phyloP scores from a whole-genome alignment of 2,329 filamentous ascomycete genomes.

The Berkeleyomyces basicola region DNA sequence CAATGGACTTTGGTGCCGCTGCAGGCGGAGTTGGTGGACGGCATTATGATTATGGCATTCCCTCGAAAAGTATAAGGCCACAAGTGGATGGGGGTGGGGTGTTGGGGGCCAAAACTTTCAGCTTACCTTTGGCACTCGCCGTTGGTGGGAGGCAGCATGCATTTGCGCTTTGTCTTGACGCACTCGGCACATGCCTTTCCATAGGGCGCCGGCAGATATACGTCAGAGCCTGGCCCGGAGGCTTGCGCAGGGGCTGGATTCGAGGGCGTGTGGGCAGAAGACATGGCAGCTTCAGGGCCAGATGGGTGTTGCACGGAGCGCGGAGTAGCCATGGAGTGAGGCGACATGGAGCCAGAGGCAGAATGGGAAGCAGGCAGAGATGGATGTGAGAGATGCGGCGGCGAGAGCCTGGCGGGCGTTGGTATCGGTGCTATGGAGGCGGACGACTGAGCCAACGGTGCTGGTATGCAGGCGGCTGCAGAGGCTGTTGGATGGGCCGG shows the following conservation, averaged over 20 bases:
- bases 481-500: neutral
- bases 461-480: neutral
- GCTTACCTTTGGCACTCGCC: constrained; percentile 22
- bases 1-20: neutral
- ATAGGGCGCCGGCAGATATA: constrained; percentile 21
- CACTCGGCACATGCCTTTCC: constrained; percentile 27
- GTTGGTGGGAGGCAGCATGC: constrained; percentile 21
- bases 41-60: neutral
- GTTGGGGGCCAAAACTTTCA: too few relatives aligned
- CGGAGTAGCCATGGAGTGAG: neutral
- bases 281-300: neutral
- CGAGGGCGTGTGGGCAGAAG: neutral
- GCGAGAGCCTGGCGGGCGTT: neutral
- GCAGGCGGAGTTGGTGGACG: neutral
- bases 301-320: neutral
- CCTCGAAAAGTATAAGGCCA: neutral
- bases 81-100: too few relatives aligned
- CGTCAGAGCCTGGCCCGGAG: neutral
- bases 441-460: neutral
- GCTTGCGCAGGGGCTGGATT: neutral
- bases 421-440: neutral
- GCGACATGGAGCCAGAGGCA: neutral
- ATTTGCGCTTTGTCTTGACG: constrained; percentile 29
- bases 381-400: neutral
- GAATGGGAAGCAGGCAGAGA: neutral